A percentile compares a stretch with the other conserved stretches of the same genome.
phyloP scores from a whole-genome alignment of 257 asterid species.

The Gardenia jasminoides region DNA sequence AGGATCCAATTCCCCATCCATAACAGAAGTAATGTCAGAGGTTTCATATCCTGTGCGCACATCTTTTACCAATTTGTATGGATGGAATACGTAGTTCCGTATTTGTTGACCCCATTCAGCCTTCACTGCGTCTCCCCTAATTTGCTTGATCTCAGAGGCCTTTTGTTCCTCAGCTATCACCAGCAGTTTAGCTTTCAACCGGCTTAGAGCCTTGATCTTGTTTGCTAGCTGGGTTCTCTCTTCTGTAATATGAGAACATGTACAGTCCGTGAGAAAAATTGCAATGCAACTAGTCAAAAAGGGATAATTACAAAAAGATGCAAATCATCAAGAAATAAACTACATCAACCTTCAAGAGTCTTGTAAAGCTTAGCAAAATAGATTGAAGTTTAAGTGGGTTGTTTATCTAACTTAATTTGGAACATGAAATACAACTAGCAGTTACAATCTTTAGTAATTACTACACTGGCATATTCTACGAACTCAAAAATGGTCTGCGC shows the following conservation, averaged over 20 bases:
- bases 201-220: slow-evolving; percentile 86
- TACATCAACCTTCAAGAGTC: not conserved
- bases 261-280: not conserved
- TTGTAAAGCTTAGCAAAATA: not conserved
- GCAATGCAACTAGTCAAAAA: not conserved
- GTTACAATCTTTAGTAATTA: not conserved
- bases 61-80: slow-evolving; percentile 92
- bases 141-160: slow-evolving; percentile 94
- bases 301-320: not conserved
- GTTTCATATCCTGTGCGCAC: slow-evolving; percentile 83
- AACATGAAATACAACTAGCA: not conserved
- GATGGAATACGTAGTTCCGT: slow-evolving; percentile 92
- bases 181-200: slow-evolving; percentile 79
- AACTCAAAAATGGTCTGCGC: not conserved
- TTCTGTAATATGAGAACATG: slow-evolving; percentile 43
- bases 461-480: not conserved
- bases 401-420: too few species aligned
- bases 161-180: slow-evolving; percentile 92
- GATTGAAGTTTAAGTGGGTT: not conserved
- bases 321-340: not conserved
- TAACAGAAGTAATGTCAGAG: slow-evolving; percentile 68
- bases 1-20: slow-evolving; percentile 92
- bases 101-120: slow-evolving; percentile 99
- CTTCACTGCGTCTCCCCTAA: slow-evolving; percentile 84
- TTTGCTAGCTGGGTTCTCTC: slow-evolving; percentile 79